Base-by-base conservation (phyloP, 2,329 filamentous ascomycete genomes). In the Penicillium vulpinum region DNA sequence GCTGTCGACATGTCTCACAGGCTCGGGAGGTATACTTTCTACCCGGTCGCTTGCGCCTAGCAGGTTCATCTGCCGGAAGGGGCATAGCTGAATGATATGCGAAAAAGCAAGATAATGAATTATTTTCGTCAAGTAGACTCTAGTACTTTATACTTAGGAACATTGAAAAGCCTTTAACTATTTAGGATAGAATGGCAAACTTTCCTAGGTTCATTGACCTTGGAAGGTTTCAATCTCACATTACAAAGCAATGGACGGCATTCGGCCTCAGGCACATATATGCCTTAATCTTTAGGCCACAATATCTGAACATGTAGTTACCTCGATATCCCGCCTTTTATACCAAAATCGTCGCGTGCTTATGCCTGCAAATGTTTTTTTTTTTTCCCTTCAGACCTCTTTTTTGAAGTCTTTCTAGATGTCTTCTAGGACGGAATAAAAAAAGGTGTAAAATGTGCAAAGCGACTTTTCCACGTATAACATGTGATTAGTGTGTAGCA, bases 1-100 rank as follows among this genome's bases (percentile, higher is more conserved):
- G 69, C 21, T 72, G 69, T 5, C 73, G 72, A 52, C 74, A 77
- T 58, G 70, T 69, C 49, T 76, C 69, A 43, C 74, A 76, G 4
- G 74, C 74, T 35, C 68, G 69, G 18, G 65, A 66, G 3, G 62
- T 69, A 58, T 69, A 67, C 40, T 66, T 68, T 29, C 66, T 60
- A 16, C 58, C 59, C 2, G 61, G 33, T 36, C 62, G 61, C 45
- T 54, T 62, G 11, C 64, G 57, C 31, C 57, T 48, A 9, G 48
- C 29, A 21, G 53, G 29, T 16, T 65, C 62, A 31, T 65, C 61
- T 35, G 22, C 31, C 31, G 60, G 41, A n/a, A 26, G 11, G 28
- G 51, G 33, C 60, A 64, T 62, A 22, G 15, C 24, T 22, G 28
- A 13, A 31, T 24, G 8, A 40, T 24, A 13, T 3, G 1, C 4